Percentiles rank a stretch among this genome's conserved stretches.
These are phyloP conservation scores for Aphanocladium album DNA, from an alignment of 2,329 filamentous ascomycete genomes.

Conservation along the genomic window DNA sequence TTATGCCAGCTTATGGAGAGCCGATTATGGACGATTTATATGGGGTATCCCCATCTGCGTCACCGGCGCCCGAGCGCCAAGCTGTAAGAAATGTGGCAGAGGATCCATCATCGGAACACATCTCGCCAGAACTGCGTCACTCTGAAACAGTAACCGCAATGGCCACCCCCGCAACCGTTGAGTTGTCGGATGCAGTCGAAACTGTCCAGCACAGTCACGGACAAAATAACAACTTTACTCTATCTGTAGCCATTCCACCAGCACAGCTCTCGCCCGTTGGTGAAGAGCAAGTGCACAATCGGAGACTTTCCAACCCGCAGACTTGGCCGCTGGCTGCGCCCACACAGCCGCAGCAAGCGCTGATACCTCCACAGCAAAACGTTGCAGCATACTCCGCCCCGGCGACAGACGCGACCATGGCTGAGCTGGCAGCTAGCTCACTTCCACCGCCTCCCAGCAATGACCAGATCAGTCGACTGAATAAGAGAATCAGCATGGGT, in stretches of 20 bases:
- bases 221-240: slow-evolving; percentile 15
- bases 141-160: background rate
- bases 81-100: background rate
- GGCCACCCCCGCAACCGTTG: slow-evolving; percentile 12
- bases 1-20: slow-evolving; percentile 13
- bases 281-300: slow-evolving; percentile 11
- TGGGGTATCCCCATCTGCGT: slow-evolving; percentile 42
- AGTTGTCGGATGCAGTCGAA: slow-evolving; percentile 21
- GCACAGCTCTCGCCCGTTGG: slow-evolving; percentile 17
- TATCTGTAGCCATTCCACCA: slow-evolving; percentile 28
- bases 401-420: background rate
- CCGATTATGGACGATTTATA: slow-evolving; percentile 38
- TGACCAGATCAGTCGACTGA: slow-evolving; percentile 35
- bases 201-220: slow-evolving; percentile 16
- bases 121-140: background rate
- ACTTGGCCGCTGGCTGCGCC: slow-evolving; percentile 44
- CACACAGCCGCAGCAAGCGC: slow-evolving; percentile 8
- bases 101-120: background rate
- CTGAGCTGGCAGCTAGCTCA: background rate
- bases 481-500: slow-evolving; percentile 33
- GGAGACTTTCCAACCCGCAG: slow-evolving; percentile 29
- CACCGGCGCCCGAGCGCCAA: slow-evolving; percentile 24
- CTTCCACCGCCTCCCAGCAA: slow-evolving; percentile 35
- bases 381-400: slow-evolving; percentile 7
- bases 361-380: background rate